phyloP scores from a whole-genome alignment of 257 asterid genomes.

The Solanum chilense region DNA sequence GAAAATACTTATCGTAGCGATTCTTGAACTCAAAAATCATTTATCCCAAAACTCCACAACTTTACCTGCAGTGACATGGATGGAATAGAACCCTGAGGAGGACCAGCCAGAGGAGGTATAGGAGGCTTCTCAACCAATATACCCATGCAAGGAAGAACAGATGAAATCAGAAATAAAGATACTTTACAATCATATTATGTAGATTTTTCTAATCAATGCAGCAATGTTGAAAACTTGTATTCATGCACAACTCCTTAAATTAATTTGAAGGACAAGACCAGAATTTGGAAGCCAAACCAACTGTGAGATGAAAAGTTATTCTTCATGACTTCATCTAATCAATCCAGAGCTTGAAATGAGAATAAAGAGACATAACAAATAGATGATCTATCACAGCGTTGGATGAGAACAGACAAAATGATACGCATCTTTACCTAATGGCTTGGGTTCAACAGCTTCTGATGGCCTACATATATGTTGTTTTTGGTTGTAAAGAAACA shows the following conservation, averaged over 20 bases:
- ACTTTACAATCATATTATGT: neutral
- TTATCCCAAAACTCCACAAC: neutral
- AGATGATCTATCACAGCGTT: neutral
- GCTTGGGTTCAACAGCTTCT: neutral
- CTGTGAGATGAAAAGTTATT: neutral
- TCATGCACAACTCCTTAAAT: neutral
- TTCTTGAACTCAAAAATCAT: neutral
- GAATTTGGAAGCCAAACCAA: neutral
- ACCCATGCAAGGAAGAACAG: conserved; percentile 7
- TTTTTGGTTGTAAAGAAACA: neutral
- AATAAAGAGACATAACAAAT: neutral
- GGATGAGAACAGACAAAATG: neutral
- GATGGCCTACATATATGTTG: neutral
- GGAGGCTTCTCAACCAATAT: conserved; percentile 33
- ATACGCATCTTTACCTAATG: neutral
- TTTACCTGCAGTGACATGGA: conserved; percentile 78
- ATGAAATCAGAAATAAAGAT: neutral
- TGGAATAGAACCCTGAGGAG: conserved; percentile 56
- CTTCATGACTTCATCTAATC: neutral
- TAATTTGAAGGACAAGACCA: neutral
- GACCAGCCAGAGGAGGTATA: conserved; percentile 51
- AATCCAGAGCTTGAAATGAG: neutral
- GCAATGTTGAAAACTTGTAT: neutral
- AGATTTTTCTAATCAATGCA: neutral
- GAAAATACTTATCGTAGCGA: neutral